Evolutionary conservation across 1,284 basidiomycete genomes (phyloP).

Genomic region (Coniophora puteana): DNA sequence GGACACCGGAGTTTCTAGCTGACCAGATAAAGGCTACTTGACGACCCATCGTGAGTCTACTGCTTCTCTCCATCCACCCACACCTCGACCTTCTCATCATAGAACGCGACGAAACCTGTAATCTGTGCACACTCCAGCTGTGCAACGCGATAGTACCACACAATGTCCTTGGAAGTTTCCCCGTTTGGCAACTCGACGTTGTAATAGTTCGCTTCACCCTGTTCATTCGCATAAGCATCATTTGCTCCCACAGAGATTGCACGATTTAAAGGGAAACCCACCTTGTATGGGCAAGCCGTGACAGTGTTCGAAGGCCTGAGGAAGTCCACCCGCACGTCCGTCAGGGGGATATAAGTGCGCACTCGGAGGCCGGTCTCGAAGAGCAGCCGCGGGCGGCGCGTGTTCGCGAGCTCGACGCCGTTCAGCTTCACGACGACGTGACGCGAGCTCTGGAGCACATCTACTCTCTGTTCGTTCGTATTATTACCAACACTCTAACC

Average conservation of each 20-base stretch:
- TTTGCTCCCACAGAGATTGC: neutral
- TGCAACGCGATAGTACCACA: constrained; percentile 62
- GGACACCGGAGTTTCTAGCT: no score
- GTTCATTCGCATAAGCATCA: neutral
- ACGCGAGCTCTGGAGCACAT: constrained; percentile 55
- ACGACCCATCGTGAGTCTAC: no score
- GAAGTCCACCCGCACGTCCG: constrained; percentile 49
- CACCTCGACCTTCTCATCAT: constrained; percentile 64
- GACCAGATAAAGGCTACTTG: no score
- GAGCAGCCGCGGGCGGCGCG: constrained; percentile 47
- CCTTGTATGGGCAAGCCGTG: constrained; percentile 64
- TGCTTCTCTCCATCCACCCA: constrained; percentile 59
- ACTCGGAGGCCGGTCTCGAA: constrained; percentile 55
- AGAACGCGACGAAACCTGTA: constrained; percentile 54
- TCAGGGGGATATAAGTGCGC: constrained; percentile 59
- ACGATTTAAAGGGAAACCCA: constrained; percentile 15
- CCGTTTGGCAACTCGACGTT: constrained; percentile 43
- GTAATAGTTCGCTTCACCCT: constrained; percentile 64
- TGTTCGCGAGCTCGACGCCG: constrained; percentile 60
- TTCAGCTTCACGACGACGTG: constrained; percentile 58
- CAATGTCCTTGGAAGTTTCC: constrained; percentile 42
- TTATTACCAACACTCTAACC: neutral
- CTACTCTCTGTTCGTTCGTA: constrained; percentile 41
- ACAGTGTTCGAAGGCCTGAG: constrained; percentile 43
- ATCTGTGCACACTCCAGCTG: constrained; percentile 47